These are phyloP conservation scores for Agapanthus africanus DNA, from an alignment of 106 monocot species.

Conservation along the genomic window DNA sequence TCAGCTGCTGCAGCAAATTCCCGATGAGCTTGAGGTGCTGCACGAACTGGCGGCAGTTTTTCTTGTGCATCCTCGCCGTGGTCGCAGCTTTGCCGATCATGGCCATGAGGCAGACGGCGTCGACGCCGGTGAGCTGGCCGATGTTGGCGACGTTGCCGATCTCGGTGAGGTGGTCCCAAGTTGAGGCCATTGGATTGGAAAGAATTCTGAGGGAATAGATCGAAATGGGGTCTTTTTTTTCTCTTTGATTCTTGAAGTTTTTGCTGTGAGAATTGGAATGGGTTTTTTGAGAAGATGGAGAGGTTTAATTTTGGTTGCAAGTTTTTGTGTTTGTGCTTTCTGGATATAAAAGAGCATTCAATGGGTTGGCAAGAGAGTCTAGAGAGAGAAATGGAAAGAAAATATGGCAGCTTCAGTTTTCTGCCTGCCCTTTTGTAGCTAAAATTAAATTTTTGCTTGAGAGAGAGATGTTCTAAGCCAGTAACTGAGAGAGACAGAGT, in stretches of 20 bases:
- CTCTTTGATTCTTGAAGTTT: neutral
- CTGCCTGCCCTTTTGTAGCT: too few species aligned
- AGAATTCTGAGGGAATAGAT: neutral
- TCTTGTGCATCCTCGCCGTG: slow-evolving; percentile 22
- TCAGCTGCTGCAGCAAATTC: slow-evolving; percentile 20
- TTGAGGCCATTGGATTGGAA: neutral
- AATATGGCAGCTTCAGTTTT: too few species aligned
- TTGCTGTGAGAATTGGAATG: slow-evolving; percentile 7
- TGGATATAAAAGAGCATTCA: too few species aligned
- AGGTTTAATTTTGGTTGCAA: too few species aligned
- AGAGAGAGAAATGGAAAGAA: too few species aligned
- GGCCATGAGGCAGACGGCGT: slow-evolving; percentile 5
- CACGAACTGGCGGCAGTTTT: slow-evolving; percentile 19
- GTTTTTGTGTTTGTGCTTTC: too few species aligned
- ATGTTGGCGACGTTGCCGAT: neutral
- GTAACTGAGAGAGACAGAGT: too few species aligned
- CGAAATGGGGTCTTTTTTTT: neutral
- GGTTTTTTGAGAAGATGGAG: neutral
- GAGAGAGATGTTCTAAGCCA: too few species aligned
- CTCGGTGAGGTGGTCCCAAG: neutral
- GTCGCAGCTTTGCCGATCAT: slow-evolving; percentile 16
- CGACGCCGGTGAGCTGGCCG: slow-evolving; percentile 4
- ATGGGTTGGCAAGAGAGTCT: too few species aligned
- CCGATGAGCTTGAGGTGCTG: slow-evolving; percentile 25
- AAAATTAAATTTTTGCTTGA: too few species aligned